Evolutionary conservation across 176 grass and related monocot genomes (phyloP).

Genomic region (Zea luxurians): DNA sequence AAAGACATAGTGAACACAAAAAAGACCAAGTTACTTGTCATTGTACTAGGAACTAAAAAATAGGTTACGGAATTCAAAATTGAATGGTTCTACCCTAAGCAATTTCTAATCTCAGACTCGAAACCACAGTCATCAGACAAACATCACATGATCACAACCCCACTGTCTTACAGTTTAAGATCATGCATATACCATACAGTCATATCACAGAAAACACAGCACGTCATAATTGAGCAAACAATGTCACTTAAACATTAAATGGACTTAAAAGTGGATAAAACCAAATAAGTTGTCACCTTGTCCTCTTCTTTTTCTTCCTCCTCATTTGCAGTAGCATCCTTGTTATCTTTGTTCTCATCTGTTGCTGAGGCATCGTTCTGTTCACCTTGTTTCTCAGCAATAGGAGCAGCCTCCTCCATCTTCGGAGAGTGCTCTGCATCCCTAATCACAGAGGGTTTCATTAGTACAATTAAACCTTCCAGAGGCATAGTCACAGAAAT

Average conservation of each 20-base stretch:
- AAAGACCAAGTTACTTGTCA: neutral
- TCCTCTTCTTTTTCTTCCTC: constrained; percentile 86
- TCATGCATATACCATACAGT: neutral
- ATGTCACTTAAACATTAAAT: neutral
- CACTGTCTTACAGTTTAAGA: neutral
- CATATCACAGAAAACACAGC: neutral
- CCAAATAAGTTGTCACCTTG: constrained; percentile 45
- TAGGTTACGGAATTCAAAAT: neutral
- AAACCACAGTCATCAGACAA: neutral
- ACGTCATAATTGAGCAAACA: neutral
- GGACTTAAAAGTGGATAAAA: neutral
- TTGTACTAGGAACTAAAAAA: neutral
- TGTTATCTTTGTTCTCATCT: constrained; percentile 55
- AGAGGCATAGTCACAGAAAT: neutral
- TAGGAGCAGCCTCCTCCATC: constrained; percentile 47
- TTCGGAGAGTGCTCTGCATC: constrained; percentile 59
- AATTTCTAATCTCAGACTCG: neutral
- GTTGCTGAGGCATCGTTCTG: constrained; percentile 35
- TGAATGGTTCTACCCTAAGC: neutral
- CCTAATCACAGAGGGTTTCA: constrained; percentile 37
- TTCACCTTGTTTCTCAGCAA: constrained; percentile 52
- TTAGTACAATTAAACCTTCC: neutral
- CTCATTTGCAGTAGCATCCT: constrained; percentile 51
- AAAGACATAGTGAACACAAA: neutral
- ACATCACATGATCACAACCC: neutral